Percentiles rank a stretch among this genome's conserved stretches.
Conservation (phyloP, 768 basidiomycete genomes). For the Trametes sanguinea region DNA sequence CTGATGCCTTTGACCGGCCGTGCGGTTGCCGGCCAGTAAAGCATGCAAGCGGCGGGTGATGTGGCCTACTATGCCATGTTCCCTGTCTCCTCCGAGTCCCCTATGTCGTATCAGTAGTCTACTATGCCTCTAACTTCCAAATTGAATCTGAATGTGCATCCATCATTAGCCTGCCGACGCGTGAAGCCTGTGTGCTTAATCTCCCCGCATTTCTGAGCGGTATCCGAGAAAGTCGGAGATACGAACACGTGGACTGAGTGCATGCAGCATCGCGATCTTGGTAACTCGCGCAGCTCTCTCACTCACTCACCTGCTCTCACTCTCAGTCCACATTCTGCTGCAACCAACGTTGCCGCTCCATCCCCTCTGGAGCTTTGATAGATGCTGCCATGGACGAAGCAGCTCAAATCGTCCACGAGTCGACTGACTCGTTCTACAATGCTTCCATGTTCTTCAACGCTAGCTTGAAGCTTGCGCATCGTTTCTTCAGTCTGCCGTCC, state of each 20-base stretch:
- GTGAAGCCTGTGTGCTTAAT: no score
- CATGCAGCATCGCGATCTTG: neutral
- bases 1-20: neutral
- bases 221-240: neutral
- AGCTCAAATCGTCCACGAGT: slow-evolving; percentile 1
- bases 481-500: slow-evolving; percentile 44
- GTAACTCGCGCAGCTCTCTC: neutral
- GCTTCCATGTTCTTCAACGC: slow-evolving; percentile 25
- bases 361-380: neutral
- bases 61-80: neutral
- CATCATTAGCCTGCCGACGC: no score
- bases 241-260: neutral
- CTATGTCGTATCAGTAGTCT: neutral
- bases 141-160: no score
- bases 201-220: neutral
- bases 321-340: neutral
- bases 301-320: neutral
- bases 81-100: no score
- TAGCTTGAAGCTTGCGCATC: slow-evolving; percentile 29
- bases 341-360: neutral
- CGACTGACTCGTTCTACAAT: slow-evolving; percentile 16
- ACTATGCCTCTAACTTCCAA: no score
- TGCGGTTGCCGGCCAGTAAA: no score
- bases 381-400: neutral
- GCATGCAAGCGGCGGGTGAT: no score